phyloP scores from a whole-genome alignment of 768 basidiomycete species.

The Boletellus ananiceps region DNA sequence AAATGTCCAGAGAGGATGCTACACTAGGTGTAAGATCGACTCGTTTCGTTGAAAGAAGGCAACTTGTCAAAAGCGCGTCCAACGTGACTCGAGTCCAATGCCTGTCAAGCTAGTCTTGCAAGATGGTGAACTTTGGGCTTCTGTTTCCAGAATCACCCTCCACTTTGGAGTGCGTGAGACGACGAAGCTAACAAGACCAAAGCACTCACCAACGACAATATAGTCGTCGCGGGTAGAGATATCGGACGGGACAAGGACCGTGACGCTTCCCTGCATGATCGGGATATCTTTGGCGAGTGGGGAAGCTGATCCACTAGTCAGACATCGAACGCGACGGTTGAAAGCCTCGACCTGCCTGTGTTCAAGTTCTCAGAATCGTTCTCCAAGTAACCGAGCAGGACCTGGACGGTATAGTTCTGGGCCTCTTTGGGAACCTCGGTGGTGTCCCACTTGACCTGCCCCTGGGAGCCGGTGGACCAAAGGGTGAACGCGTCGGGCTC shows the following conservation, averaged over 20 bases:
- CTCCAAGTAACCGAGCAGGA: conserved; percentile 42
- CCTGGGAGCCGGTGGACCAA: conserved; percentile 37
- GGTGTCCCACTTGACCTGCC: conserved; percentile 42
- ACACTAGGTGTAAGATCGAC: neutral
- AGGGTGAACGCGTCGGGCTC: conserved; percentile 27
- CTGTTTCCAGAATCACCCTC: conserved; percentile 65
- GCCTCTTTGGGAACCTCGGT: conserved; percentile 36
- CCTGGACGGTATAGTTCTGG: conserved; percentile 32
- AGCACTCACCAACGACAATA: conserved; percentile 56
- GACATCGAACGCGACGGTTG: neutral
- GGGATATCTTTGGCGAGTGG: conserved; percentile 57
- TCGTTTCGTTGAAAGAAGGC: conserved; percentile 6
- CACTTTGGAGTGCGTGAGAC: conserved; percentile 35
- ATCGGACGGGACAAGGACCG: conserved; percentile 51
- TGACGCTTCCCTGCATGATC: conserved; percentile 44
- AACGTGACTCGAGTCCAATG: conserved; percentile 1
- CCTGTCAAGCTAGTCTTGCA: neutral
- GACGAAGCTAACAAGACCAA: neutral
- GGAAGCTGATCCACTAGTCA: conserved; percentile 36
- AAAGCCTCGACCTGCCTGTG: conserved; percentile 34
- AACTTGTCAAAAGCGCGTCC: conserved; percentile 1
- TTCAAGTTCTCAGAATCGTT: conserved; percentile 47
- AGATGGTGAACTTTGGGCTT: conserved; percentile 57
- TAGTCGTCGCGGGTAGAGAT: conserved; percentile 41
- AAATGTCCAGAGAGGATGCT: conserved; percentile 7